Evolutionary conservation across 768 basidiomycete genomes (phyloP), one percentile per base, ranked within the genome.

Genomic region (Leccinum boreale): DNA sequence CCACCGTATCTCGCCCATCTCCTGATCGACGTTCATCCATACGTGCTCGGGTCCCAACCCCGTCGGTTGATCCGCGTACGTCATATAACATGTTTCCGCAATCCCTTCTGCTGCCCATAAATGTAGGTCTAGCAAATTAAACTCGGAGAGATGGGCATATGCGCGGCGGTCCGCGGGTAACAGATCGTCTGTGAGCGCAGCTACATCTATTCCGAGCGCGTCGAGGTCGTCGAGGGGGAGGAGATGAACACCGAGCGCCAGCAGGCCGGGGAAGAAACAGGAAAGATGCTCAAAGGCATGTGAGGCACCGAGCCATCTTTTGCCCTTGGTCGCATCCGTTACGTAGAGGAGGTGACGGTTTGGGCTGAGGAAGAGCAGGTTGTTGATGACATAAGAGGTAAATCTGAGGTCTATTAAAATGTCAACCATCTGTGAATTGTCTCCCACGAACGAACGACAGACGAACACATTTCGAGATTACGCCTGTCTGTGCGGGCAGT

Each of bases 41-140:
- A 66, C 4, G 65, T 24, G 28, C 80, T 91, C 89, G 0, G 89
- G 85, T 3, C 82, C 86, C 36, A 92, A 70, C 0, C 90, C 88
- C 4, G 81, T 77, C 1, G 83, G 79, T 65, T 86, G 82, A 66
- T 91, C 89, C 0, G 85, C 86, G 65, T 90, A 91, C 44, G 79
- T 79, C 21, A 85, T 60, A 74, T 83, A 90, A 67, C 89, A 91
- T 1, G 84, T 86, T 65, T 87, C 80, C 24, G 86, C 85, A n/a
- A 92, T 74, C 4, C 88, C 89, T 64, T 89, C 79, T 0, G 89
- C 90, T 7, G 84, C 89, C 84, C 86, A 90, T 52, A 83, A 69
- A 66, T 90, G 89, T 15, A 86, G 59, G n/a, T 87, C 78, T 39
- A 77, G 77, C 9, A 87, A 73, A 57, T 82, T 75, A 58, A 81